Conservation (phyloP, 495 filamentous ascomycete species). For the Talaromyces proteolyticus region DNA sequence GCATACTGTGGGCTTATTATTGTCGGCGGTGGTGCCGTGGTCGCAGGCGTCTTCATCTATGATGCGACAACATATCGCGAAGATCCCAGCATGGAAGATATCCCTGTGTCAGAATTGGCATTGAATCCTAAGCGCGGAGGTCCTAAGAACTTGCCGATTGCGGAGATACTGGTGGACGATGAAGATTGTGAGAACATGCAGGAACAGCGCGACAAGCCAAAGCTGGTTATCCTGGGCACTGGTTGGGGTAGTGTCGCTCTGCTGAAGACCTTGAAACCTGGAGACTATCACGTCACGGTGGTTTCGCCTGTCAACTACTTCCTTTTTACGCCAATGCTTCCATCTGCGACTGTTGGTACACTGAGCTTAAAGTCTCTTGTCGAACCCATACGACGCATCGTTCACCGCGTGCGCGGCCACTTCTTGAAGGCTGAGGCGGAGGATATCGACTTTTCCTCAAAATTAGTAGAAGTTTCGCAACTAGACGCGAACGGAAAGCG, state of each 20-base stretch:
- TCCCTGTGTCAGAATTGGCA: slow-evolving; percentile 76
- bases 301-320: slow-evolving; percentile 95
- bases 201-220: slow-evolving; percentile 75
- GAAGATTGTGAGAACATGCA: slow-evolving; percentile 66
- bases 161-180: slow-evolving; percentile 80
- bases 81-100: slow-evolving; percentile 55
- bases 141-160: slow-evolving; percentile 93
- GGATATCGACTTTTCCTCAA: slow-evolving; percentile 84
- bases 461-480: slow-evolving; percentile 82
- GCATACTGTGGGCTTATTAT: slow-evolving; percentile 56
- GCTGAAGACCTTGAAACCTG: slow-evolving; percentile 82
- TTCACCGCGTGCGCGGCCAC: slow-evolving; percentile 72
- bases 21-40: slow-evolving; percentile 41
- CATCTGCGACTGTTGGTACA: slow-evolving; percentile 93
- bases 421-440: slow-evolving; percentile 83
- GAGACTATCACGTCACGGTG: slow-evolving; percentile 90
- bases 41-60: slow-evolving; percentile 88
- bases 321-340: slow-evolving; percentile 95
- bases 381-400: slow-evolving; percentile 85
- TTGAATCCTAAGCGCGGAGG: slow-evolving; percentile 78
- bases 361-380: slow-evolving; percentile 85
- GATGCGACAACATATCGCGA: slow-evolving; percentile 88
- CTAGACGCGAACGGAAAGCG: slow-evolving; percentile 61
- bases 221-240: slow-evolving; percentile 85
- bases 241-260: slow-evolving; percentile 95